A percentile compares a stretch with the other conserved stretches of the same genome.
Evolutionary conservation across 1,284 basidiomycete species (phyloP).

Genomic region (Sanghuangporus baumii): DNA sequence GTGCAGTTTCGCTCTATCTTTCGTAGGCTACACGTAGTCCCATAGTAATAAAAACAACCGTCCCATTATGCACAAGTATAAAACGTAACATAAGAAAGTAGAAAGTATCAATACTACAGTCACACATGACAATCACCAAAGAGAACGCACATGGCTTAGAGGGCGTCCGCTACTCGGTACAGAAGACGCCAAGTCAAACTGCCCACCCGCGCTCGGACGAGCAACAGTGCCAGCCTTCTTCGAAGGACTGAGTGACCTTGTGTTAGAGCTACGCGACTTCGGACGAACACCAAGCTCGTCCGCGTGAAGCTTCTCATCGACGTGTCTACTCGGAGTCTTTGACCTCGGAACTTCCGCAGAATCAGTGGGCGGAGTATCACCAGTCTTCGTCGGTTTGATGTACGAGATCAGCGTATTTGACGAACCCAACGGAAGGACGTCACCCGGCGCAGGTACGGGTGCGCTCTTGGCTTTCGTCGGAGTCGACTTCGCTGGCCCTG

Average conservation of each 20-base stretch:
- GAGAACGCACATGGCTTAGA: conserved; percentile 78
- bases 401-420: conserved; percentile 47
- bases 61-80: conserved; percentile 27
- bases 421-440: conserved; percentile 35
- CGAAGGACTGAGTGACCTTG: conserved; percentile 22
- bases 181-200: conserved; percentile 31
- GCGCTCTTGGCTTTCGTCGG: conserved; percentile 17
- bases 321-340: conserved; percentile 18
- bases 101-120: conserved; percentile 24
- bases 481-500: not conserved
- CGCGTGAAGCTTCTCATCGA: conserved; percentile 29
- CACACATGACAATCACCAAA: conserved; percentile 45
- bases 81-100: conserved; percentile 33
- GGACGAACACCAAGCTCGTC: conserved; percentile 57
- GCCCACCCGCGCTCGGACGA: conserved; percentile 14
- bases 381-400: conserved; percentile 45
- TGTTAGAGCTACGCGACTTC: conserved; percentile 17
- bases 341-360: conserved; percentile 21
- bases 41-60: conserved; percentile 13
- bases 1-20: conserved; percentile 59
- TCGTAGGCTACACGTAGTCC: conserved; percentile 57
- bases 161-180: conserved; percentile 43
- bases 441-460: conserved; percentile 20
- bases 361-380: conserved; percentile 30
- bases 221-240: conserved; percentile 12